A percentile compares a stretch with the other conserved stretches of the same genome.
Evolutionary conservation across 2,329 filamentous ascomycete species (phyloP).

Genomic region (Phaeosphaeriaceae sp.): DNA sequence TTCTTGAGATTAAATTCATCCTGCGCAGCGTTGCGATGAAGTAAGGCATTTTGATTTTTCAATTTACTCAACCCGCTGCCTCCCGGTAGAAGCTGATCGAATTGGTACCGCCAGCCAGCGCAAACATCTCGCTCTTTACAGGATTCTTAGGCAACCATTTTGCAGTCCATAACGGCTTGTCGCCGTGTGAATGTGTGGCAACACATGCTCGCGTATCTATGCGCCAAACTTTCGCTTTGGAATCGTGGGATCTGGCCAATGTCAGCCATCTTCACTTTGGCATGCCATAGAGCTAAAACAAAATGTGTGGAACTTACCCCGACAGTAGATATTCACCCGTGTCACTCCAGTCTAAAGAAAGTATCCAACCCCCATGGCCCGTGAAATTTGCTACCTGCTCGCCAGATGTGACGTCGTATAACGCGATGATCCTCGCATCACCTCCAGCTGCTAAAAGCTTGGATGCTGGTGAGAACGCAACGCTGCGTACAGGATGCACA

Average conservation of each 20-base stretch:
- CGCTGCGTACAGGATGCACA: conserved; percentile 81
- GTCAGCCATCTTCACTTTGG: conserved; percentile 7
- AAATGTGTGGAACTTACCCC: conserved; percentile 59
- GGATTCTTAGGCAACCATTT: conserved; percentile 48
- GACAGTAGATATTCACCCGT: conserved; percentile 91
- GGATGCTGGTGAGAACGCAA: conserved; percentile 86
- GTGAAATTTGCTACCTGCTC: conserved; percentile 88
- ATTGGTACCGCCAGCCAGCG: conserved; percentile 45
- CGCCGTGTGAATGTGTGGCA: conserved; percentile 90
- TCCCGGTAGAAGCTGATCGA: conserved; percentile 49
- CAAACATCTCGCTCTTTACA: conserved; percentile 50
- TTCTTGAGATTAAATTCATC: no score
- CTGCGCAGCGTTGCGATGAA: neutral
- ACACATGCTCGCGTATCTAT: conserved; percentile 84
- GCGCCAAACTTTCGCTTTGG: conserved; percentile 96
- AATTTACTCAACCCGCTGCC: conserved; percentile 42
- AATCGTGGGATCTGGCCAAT: conserved; percentile 72
- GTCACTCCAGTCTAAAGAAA: conserved; percentile 89
- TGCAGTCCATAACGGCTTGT: conserved; percentile 48
- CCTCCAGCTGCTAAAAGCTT: conserved; percentile 88
- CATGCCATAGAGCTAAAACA: neutral
- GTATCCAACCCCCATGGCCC: conserved; percentile 85
- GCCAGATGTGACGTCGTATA: conserved; percentile 91
- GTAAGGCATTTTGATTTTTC: neutral
- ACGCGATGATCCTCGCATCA: conserved; percentile 83